phyloP scores from a whole-genome alignment of 192 early-diverging fungal species.

The Phlyctochytrium arcticum region DNA sequence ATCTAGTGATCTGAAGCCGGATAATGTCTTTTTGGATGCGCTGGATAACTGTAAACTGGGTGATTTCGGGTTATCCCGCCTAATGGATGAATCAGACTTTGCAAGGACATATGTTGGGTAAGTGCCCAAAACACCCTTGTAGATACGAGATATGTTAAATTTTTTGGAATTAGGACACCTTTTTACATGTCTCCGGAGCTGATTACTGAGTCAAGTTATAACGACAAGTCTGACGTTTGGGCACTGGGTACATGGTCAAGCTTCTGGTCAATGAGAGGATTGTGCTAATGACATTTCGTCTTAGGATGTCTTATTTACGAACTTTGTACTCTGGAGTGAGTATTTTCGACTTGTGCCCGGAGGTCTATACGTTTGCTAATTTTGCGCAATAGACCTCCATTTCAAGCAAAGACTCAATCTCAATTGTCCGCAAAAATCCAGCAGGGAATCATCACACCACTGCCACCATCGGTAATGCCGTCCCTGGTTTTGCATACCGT shows the following conservation, averaged over 20 bases:
- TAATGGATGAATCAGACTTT: slow-evolving; percentile 62
- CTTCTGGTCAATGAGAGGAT: background rate
- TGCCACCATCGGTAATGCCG: slow-evolving; percentile 41
- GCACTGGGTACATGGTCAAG: slow-evolving; percentile 46
- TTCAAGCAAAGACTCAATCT: slow-evolving; percentile 60
- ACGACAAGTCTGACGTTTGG: slow-evolving; percentile 73
- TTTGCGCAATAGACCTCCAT: slow-evolving; percentile 55
- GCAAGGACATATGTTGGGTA: slow-evolving; percentile 74
- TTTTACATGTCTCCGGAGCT: slow-evolving; percentile 81
- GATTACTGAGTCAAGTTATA: slow-evolving; percentile 61
- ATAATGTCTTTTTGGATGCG: slow-evolving; percentile 71
- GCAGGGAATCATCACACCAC: slow-evolving; percentile 44
- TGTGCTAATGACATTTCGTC: background rate
- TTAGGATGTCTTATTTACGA: slow-evolving; percentile 66
- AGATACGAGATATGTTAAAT: background rate
- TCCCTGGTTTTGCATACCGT: no score
- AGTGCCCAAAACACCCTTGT: no score
- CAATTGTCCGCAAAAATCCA: slow-evolving; percentile 57
- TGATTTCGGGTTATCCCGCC: slow-evolving; percentile 69
- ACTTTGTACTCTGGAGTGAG: slow-evolving; percentile 68
- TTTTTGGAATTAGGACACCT: slow-evolving; percentile 49
- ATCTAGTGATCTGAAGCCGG: slow-evolving; percentile 67
- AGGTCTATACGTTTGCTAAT: background rate
- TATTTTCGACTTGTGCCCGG: background rate
- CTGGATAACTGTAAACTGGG: slow-evolving; percentile 68